Evolutionary conservation across 2,329 filamentous ascomycete species (phyloP).

Genomic region (Fusarium dimerum): DNA sequence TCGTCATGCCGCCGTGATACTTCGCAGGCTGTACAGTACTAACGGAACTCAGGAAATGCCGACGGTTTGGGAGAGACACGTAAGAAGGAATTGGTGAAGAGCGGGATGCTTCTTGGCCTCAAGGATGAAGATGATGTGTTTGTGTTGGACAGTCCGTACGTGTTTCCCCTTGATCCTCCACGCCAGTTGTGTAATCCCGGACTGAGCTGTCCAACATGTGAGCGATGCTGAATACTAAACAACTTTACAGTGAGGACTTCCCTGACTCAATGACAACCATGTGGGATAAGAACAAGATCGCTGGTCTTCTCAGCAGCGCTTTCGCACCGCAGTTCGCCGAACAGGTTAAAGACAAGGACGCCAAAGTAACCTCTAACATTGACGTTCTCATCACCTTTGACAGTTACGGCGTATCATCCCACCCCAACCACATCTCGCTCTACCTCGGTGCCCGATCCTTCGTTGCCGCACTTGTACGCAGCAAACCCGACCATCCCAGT

Average conservation of each 20-base stretch:
- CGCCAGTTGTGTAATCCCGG: not conserved
- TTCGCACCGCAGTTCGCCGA: constrained; percentile 68
- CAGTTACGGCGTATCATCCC: constrained; percentile 74
- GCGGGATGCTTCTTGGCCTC: constrained; percentile 75
- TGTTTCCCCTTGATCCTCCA: constrained; percentile 9
- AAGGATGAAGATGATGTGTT: constrained; percentile 76
- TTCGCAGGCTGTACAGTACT: too few species aligned
- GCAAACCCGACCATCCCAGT: constrained; percentile 63
- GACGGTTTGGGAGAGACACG: constrained; percentile 83
- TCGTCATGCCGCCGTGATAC: too few species aligned
- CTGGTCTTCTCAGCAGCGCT: constrained; percentile 67
- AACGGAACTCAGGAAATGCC: constrained; percentile 63
- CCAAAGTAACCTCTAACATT: constrained; percentile 55
- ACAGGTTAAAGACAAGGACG: constrained; percentile 30
- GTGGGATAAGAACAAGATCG: constrained; percentile 74
- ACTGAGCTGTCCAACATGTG: not conserved
- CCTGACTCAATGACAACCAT: constrained; percentile 82
- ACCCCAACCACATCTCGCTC: constrained; percentile 92
- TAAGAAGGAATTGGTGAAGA: constrained; percentile 80
- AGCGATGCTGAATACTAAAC: constrained; percentile 4
- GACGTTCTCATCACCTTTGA: constrained; percentile 93
- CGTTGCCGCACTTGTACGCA: constrained; percentile 63
- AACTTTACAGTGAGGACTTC: constrained; percentile 56
- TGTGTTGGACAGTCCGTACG: constrained; percentile 76
- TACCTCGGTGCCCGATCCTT: constrained; percentile 80